Base-by-base conservation (phyloP, 2,329 filamentous ascomycete species). In the Atkinsonella texensis region DNA sequence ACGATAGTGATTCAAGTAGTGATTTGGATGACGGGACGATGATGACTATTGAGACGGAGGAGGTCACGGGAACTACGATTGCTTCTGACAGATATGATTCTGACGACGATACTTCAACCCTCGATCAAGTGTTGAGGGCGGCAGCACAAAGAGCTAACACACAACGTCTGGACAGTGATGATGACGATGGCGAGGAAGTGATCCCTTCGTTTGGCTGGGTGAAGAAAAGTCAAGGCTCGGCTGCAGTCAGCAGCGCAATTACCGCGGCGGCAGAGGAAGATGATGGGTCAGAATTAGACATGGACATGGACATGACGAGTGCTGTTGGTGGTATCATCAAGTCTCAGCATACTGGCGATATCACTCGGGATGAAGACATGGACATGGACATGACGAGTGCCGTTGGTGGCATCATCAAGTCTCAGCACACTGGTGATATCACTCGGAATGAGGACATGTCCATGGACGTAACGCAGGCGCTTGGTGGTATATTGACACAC, bases 381-480 rank as follows among this genome's bases (percentile, higher is more conserved):
- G 68, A 68, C 40, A 70, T 73, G 76, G 77, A 81, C 32, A 72
- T 80, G 59, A 81, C 79, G 2, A 67, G 65, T 43, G 72, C 74
- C 9, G 68, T 80, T 44, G 79, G 79, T 4, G 71, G 75, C n/a
- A 81, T 81, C 43, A 60, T 76, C 40, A 65, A 63, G 55, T 23
- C 73, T 49, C 62, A 73, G 23, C 63, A 69, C 5, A 73, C 76
- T 12, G 72, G 73, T 12, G 64, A 67, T 15, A 40, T 44, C 11
- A 59, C 63, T 2, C 70, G 76, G 23, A 76, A 78, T 18, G 78
- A 81, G 56, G 87, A 90, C 40, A 83, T 94, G 75, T 93, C 88
- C 20, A 96, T 97, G 91, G 91, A 97, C 59, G 87, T 96, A 8
- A 96, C 91, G 2, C 81, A 80, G 51, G 87, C 81, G 9, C 74